Base-by-base conservation (phyloP, 1,139 yeast genomes). In the Diutina siamensis region DNA sequence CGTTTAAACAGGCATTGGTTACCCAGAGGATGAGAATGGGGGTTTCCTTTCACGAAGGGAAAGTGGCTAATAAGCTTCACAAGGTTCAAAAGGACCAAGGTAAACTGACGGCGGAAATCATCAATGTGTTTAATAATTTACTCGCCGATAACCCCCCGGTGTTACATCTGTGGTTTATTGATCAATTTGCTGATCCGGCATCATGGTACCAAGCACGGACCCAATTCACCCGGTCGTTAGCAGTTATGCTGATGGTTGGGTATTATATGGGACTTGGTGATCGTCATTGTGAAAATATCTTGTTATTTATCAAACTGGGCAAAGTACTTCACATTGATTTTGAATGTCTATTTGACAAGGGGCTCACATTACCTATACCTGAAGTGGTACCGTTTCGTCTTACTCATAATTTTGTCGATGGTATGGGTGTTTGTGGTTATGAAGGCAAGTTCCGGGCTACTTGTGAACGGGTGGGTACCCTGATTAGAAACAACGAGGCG, bases 181-280 rank as follows among this genome's bases (percentile, higher is more conserved):
- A 85, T 51, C 83, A 77, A 47, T 89, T 88, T 56, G 87, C 97
- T 0, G 95, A 89, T 52, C 97, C 98, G 0, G 74, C 81, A 12
- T 69, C 78, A 1, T 94, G 98, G 98, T 82, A 87, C 51, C 72
- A 74, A 45, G 86, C 94, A 1, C 68, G 97, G 48, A 80, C 80
- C 44, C 68, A 72, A 25, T 94, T 77, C 58, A 79, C 86, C 0
- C 69, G 95, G 46, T 80, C 96, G 0, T 68, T 86, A 25, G 97
- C 97, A 0, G 98, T 89, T 0, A 94, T 94, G 98, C 89, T 97
- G 0, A 88, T 94, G 69, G 95, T 92, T 7, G 98, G 99, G 0
- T 87, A 85, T 58, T 79, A 92, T 48, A 70, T 83, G 42, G 94
- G 95, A 5, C 71, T 94, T 45, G 99, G 99, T 19, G 99, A 94